Conservation (phyloP, 176 grass and related monocot species). For the Triticum dicoccoides region DNA sequence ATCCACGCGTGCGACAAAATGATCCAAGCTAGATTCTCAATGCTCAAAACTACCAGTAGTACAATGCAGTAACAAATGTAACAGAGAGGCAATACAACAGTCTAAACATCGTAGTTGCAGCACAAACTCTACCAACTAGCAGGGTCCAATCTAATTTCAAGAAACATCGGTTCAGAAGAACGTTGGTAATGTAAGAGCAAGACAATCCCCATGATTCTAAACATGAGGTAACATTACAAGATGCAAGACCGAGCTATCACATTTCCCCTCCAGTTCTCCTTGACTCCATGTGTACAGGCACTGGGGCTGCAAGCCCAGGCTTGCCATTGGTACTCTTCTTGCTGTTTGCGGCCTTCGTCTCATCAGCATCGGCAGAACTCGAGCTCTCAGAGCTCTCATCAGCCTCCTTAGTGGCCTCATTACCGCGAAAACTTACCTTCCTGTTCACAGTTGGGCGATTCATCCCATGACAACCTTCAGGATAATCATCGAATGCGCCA, state of each 20-base stretch:
- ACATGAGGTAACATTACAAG: neutral
- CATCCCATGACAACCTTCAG: constrained; percentile 22
- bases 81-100: neutral
- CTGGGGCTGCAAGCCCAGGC: constrained; percentile 47
- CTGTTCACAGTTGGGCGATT: constrained; percentile 9
- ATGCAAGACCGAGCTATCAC: constrained; percentile 19
- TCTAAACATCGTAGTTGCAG: neutral
- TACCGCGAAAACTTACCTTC: constrained; percentile 36
- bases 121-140: constrained; percentile 7
- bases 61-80: constrained; percentile 24
- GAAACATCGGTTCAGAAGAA: constrained; percentile 15
- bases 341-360: neutral
- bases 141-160: neutral
- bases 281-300: constrained; percentile 63
- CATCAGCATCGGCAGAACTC: constrained; percentile 25
- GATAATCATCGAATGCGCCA: constrained; percentile 21
- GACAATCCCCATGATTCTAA: neutral
- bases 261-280: constrained; percentile 32
- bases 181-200: neutral
- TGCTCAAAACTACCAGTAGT: neutral
- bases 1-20: neutral
- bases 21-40: constrained; percentile 6
- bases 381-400: constrained; percentile 44
- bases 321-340: constrained; percentile 33
- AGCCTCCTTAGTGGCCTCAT: constrained; percentile 12